Conservation (phyloP, 176 grass and related monocot genomes). For the Rhynchospora pubera region DNA sequence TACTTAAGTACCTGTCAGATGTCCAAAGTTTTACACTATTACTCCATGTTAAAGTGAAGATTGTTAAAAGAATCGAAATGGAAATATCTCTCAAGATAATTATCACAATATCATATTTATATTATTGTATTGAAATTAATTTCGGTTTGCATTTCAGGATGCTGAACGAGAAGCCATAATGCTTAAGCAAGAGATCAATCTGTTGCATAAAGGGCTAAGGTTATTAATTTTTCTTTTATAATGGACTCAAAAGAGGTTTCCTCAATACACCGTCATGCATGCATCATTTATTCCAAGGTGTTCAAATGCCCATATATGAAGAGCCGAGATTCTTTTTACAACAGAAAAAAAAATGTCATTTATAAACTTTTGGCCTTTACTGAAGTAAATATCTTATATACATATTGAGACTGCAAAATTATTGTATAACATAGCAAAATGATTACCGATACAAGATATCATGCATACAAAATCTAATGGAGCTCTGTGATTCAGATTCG, state of each 20-base stretch:
- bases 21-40: neutral
- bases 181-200: slow-evolving; percentile 73
- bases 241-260: neutral
- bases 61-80: neutral
- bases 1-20: neutral
- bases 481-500: neutral
- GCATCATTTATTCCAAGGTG: neutral
- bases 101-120: neutral
- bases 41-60: neutral
- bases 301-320: too few relatives aligned
- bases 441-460: neutral
- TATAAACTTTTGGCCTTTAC: too few relatives aligned
- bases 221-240: slow-evolving; percentile 9
- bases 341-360: too few relatives aligned
- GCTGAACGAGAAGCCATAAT: slow-evolving; percentile 51
- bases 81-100: neutral
- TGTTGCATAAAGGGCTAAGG: slow-evolving; percentile 81
- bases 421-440: neutral
- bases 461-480: neutral
- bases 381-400: neutral
- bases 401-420: neutral
- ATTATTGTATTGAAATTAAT: neutral
- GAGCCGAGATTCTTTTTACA: too few relatives aligned
- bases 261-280: neutral
- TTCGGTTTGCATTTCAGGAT: slow-evolving; percentile 42